Base-by-base conservation (phyloP, 129 eudicot species). In the Chrysanthemum seticuspe region DNA sequence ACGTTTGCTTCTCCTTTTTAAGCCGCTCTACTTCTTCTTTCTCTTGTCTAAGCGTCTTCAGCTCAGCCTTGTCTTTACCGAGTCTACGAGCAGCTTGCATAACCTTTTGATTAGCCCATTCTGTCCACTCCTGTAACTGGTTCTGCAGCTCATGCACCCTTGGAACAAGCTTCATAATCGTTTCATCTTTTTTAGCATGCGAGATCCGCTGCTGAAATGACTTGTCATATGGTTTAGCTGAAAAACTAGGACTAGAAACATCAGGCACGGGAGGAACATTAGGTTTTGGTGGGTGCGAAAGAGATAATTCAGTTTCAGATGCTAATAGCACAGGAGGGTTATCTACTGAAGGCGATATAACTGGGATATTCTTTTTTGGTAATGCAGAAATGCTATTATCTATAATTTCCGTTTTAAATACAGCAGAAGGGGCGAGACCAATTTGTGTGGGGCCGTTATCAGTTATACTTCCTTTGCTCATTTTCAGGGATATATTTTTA, bases 51-150 rank as follows among this genome's bases (percentile, higher is more conserved):
- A 94, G 92, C 25, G 93, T 78, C 73, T 90, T 90, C 16, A 94
- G 91, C 82, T 90, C 98, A 11, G 85, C 96, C 77, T 84, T 94
- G 80, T 94, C 98, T 85, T 94, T 88, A 78, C 98, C 74, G 59
- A 94, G 78, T 40, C 98, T 86, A 18, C 98, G 89, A 54, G 98
- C 91, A 52, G 92, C 98, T 77, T 94, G 97, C 97, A 87, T 94
- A n/a, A 94, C 98, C 83, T 88, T 94, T 77, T 90, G 98, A 59
- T 94, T 94, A 21, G 97, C 97, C 98, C 98, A 94, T 66, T 94
- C 97, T 2, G 97, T 90, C 98, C 98, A 94, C 54, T 94, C 98
- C 67, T 87, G 96, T 59, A 94, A 76, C 84, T 86, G 97, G 83
- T 79, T 83, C 83, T 94, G 91, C 75, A 88, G 73, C 80, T 90